Base-by-base conservation (phyloP, 2,329 filamentous ascomycete species). In the Trichoderma atroviride region DNA sequence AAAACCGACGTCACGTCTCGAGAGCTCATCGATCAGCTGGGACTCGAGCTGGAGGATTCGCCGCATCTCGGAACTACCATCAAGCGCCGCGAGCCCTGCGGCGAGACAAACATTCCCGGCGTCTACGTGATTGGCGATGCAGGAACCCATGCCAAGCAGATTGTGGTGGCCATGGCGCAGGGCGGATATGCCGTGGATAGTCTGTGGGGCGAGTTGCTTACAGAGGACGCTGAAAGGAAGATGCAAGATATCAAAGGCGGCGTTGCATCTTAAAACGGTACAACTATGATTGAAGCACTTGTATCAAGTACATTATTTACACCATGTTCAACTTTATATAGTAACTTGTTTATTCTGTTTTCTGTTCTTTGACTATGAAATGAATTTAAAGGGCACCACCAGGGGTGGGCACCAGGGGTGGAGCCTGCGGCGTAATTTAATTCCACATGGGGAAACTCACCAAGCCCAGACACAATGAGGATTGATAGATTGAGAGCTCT, bases 401-500 rank as follows among this genome's bases (percentile, higher is more conserved):
- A 27, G 27, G n/a, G n/a, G n/a, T n/a, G n/a, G n/a, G n/a, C n/a
- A n/a, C n/a, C n/a, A n/a, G n/a, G n/a, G n/a, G 27, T 27, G 27
- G 27, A 27, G 27, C 27, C 27, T 27, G 27, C 27, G 27, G 27
- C 27, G 2, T 27, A 4, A 27, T 27, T 27, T 27, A 4, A 27
- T 4, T 27, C 27, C 2, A 27, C 27, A 2, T 4, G 2, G 27
- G 55, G 31, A 37, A 58, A 58, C 31, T 58, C 22, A 53, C 55
- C n/a, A 27, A n/a, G 33, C 37, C 55, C n/a, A 58, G 55, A 37
- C 31, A 58, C 55, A 58, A 24, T 37, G 55, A 58, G 55, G 33
- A 58, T 37, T 37, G 31, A 58, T 31, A 58, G 33, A 58, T 58
- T 58, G 56, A 58, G 31, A 58, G 56, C 56, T 58, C 56, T 40